A percentile compares a stretch with the other conserved stretches of the same genome.
Evolutionary conservation across 2,329 filamentous ascomycete genomes (phyloP).

Genomic region (Talaromyces sp.): DNA sequence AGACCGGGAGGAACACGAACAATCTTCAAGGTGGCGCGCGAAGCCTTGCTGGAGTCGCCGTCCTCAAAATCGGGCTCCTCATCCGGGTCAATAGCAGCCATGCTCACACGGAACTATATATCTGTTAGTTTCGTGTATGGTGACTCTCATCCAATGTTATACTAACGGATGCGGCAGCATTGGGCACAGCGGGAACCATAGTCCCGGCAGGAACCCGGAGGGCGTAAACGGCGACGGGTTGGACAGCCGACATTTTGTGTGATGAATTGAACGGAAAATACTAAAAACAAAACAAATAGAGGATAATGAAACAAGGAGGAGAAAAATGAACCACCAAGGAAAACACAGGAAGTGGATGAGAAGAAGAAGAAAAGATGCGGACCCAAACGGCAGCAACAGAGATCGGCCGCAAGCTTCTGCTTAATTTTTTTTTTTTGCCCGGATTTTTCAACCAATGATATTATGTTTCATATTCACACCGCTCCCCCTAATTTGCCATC

Average conservation of each 20-base stretch:
- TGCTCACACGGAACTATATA: conserved; percentile 87
- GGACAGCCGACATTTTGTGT: conserved; percentile 49
- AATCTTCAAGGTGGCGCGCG: conserved; percentile 87
- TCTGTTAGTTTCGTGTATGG: conserved; percentile 7
- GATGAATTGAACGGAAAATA: conserved; percentile 4
- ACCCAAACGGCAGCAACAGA: conserved; percentile 21
- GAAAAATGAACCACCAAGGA: conserved; percentile 26
- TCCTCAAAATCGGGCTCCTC: conserved; percentile 69
- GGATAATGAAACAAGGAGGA: conserved; percentile 19
- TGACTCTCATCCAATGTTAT: conserved; percentile 1
- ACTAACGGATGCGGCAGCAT: conserved; percentile 83
- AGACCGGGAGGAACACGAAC: conserved; percentile 69
- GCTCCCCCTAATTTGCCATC: conserved; percentile 16
- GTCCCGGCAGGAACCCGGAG: conserved; percentile 85
- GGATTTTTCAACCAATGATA: conserved; percentile 19
- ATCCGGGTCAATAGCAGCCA: conserved; percentile 95
- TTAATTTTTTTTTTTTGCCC: conserved; percentile 27
- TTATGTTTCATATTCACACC: conserved; percentile 10
- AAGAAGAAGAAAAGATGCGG: conserved; percentile 25
- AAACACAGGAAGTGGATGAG: conserved; percentile 23
- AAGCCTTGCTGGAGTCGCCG: conserved; percentile 62
- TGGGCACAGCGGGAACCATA: conserved; percentile 75
- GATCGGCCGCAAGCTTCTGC: conserved; percentile 20
- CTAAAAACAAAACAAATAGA: conserved; percentile 12
- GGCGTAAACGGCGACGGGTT: conserved; percentile 82